Conservation (phyloP, 306 rosid genomes). For the Prunus fruticosa region DNA sequence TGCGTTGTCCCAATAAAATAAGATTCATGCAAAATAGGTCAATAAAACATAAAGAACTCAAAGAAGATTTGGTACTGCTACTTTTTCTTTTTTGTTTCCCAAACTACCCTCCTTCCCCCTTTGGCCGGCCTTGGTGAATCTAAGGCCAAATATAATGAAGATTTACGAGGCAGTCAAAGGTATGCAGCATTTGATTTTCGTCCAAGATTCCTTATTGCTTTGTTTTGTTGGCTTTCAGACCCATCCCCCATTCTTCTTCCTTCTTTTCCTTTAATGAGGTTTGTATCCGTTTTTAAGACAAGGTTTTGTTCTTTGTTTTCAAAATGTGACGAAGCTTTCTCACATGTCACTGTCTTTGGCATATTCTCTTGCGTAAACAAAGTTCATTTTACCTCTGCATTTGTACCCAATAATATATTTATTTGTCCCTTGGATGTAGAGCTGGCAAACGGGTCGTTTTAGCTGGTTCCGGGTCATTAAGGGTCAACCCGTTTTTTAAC, state of each 20-base stretch:
- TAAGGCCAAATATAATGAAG: constrained; percentile 24
- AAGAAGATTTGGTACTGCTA: constrained; percentile 52
- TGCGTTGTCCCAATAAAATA: not conserved
- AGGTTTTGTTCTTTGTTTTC: constrained; percentile 43
- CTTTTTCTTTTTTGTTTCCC: constrained; percentile 75
- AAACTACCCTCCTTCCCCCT: constrained; percentile 15
- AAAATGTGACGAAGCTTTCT: constrained; percentile 61
- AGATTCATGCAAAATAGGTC: constrained; percentile 6
- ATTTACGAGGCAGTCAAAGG: constrained; percentile 91
- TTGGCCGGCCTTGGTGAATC: constrained; percentile 26
- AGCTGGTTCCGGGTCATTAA: no score
- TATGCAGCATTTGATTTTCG: constrained; percentile 22
- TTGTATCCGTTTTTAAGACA: constrained; percentile 30
- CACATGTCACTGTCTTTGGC: constrained; percentile 59
- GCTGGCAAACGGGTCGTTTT: no score
- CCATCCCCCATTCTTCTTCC: constrained; percentile 29
- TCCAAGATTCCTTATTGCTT: constrained; percentile 23
- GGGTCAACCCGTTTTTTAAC: no score
- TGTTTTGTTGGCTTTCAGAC: constrained; percentile 38
- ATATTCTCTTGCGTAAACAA: constrained; percentile 16
- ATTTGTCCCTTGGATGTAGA: constrained; percentile 29
- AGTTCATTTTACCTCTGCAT: constrained; percentile 15
- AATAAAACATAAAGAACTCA: constrained; percentile 40
- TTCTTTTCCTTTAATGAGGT: constrained; percentile 12
- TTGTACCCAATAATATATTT: constrained; percentile 23